Evolutionary conservation across 2,329 filamentous ascomycete species (phyloP), one percentile per base, ranked within the genome.

Genomic region (Ophiocordyceps camponoti-floridani): DNA sequence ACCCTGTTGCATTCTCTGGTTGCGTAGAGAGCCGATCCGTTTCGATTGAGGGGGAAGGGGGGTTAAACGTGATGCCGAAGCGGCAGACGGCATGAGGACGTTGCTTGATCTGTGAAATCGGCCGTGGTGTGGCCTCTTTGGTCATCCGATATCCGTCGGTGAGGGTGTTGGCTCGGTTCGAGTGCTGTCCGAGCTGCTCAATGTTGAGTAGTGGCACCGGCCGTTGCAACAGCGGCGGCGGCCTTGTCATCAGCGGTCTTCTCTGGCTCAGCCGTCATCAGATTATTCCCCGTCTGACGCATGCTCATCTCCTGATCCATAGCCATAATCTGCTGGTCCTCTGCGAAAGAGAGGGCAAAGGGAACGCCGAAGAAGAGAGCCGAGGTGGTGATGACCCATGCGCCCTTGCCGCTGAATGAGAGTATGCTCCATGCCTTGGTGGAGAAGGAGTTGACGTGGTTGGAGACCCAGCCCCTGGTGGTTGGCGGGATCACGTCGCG

Each of bases 231-330:
- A 5, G 67, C 66, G 41, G 65, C 66, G 41, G 65, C 65, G 38
- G 75, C 58, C 54, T 67, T 64, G 41, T 71, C 65, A 1, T 68
- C 69, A 5, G 71, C 74, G 48, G 57, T 63, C 44, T 56, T 56
- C 43, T 61, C 63, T 4, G 58, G 54, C 33, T 67, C 69, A 12
- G 66, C 69, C 12, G 72, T 75, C 48, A 78, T 56, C 35, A 77
- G 60, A 60, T 94, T 85, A 59, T 83, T 81, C 50, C 86, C 86
- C 58, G 83, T 77, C 75, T 94, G 85, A 63, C 91, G 83, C 85
- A 94, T 91, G 64, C 83, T 80, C 76, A 88, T 87, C 70, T 95
- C 89, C 64, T 87, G 79, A 77, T 98, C 91, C 86, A 95, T 93
- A 70, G 94, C 89, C 52, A 89, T 73, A 62, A 94, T 79, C 70